A percentile compares a stretch with the other conserved stretches of the same genome.
phyloP scores from a whole-genome alignment of 139 green algal species.

The Ettlia oleoabundans region DNA sequence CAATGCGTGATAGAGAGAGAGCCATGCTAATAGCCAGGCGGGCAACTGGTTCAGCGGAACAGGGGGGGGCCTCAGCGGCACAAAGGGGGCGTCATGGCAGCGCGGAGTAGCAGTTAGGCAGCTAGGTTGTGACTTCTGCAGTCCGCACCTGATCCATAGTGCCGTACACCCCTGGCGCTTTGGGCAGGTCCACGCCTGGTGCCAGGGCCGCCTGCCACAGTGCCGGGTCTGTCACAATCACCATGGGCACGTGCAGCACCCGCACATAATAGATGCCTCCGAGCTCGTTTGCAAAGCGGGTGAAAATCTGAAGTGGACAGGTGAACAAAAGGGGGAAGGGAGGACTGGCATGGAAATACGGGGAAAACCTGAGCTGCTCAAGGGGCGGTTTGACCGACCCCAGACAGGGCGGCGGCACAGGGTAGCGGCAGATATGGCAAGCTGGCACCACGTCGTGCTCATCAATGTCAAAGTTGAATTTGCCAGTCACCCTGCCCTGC shows the following conservation, averaged over 20 bases:
- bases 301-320: not conserved
- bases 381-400: too few relatives aligned
- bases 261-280: not conserved
- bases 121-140: too few relatives aligned
- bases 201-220: conserved; percentile 1
- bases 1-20: too few relatives aligned
- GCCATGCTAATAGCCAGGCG: too few relatives aligned
- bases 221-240: not conserved
- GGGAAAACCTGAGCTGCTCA: too few relatives aligned
- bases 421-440: too few relatives aligned
- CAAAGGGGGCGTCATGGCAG: not conserved
- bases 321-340: not conserved
- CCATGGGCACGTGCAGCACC: not conserved
- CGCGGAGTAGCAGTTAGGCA: too few relatives aligned
- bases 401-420: too few relatives aligned
- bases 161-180: not conserved
- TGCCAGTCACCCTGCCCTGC: too few relatives aligned
- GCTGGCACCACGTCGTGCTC: not conserved
- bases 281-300: not conserved
- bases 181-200: not conserved
- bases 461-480: too few relatives aligned
- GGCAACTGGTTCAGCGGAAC: too few relatives aligned
- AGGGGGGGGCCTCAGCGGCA: not conserved
- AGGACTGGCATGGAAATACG: not conserved
- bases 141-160: not conserved